Conservation (phyloP, 2,329 filamentous ascomycete genomes). For the Monilinia fructicola region DNA sequence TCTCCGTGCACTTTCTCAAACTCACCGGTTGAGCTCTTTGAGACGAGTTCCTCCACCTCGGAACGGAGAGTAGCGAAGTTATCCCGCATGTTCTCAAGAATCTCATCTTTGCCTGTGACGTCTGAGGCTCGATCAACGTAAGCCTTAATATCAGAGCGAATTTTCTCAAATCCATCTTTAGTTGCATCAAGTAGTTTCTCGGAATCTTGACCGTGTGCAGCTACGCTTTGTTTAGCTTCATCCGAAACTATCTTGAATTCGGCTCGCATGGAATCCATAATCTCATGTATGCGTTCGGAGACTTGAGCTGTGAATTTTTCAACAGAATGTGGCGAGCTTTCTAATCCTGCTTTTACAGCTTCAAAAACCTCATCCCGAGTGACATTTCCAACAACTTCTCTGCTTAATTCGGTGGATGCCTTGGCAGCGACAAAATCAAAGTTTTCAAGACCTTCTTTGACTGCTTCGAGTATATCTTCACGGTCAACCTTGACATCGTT, state of each 20-base stretch:
- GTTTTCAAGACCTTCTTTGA: constrained; percentile 69
- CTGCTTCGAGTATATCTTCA: constrained; percentile 61
- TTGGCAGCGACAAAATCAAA: constrained; percentile 48
- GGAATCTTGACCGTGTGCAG: constrained; percentile 75
- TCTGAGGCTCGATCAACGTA: constrained; percentile 75
- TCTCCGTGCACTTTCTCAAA: constrained; percentile 57
- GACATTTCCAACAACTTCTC: constrained; percentile 57
- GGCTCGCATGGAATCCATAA: constrained; percentile 58
- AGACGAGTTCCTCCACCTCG: constrained; percentile 64
- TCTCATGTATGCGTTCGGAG: constrained; percentile 59
- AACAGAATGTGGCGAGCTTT: constrained; percentile 45
- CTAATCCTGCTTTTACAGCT: constrained; percentile 59
- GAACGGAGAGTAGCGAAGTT: constrained; percentile 67
- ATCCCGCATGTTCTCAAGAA: constrained; percentile 65
- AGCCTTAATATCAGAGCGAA: constrained; percentile 75
- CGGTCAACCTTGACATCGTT: constrained; percentile 56
- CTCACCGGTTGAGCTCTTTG: constrained; percentile 50
- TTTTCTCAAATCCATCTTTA: constrained; percentile 79
- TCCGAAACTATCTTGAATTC: constrained; percentile 62
- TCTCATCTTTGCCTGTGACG: constrained; percentile 71
- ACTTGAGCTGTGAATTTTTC: constrained; percentile 51
- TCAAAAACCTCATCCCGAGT: constrained; percentile 56
- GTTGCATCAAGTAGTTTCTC: constrained; percentile 87
- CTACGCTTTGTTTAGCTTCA: constrained; percentile 73
- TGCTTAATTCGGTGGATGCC: constrained; percentile 44